A percentile compares a stretch with the other conserved stretches of the same genome.
Conservation (phyloP, 208 protist species). For the Crithidia thermophila region DNA sequence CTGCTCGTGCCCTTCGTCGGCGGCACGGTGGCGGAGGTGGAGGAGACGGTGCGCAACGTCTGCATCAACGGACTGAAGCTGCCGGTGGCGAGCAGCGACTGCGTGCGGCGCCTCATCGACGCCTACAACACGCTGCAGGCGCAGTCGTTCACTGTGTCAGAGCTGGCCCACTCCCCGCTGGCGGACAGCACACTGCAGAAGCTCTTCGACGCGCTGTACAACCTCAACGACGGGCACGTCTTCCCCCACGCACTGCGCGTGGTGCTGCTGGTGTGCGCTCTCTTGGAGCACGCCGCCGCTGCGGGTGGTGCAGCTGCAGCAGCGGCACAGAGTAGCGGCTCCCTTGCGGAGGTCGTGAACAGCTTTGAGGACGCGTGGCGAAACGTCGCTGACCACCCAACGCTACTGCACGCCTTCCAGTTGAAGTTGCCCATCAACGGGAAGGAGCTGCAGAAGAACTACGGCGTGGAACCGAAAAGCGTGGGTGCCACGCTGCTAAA, state of each 20-base stretch:
- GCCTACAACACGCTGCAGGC: slow-evolving; percentile 55
- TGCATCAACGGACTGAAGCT: slow-evolving; percentile 86
- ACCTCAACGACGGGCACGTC: slow-evolving; percentile 62
- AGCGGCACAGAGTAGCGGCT: background rate
- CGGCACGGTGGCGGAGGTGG: slow-evolving; percentile 29
- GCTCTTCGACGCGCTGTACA: slow-evolving; percentile 56
- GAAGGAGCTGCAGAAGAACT: slow-evolving; percentile 54
- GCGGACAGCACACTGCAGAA: slow-evolving; percentile 32
- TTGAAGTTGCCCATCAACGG: slow-evolving; percentile 66
- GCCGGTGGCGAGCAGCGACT: slow-evolving; percentile 49
- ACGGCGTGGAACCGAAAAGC: slow-evolving; percentile 43
- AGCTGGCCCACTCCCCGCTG: slow-evolving; percentile 21
- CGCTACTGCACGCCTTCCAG: slow-evolving; percentile 49
- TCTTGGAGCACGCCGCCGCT: slow-evolving; percentile 36
- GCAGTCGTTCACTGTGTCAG: slow-evolving; percentile 29
- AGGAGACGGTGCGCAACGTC: slow-evolving; percentile 58
- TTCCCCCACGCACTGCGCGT: slow-evolving; percentile 48
- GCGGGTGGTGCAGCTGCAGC: background rate
- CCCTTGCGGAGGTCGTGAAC: background rate
- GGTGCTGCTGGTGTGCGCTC: slow-evolving; percentile 60
- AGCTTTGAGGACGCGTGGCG: slow-evolving; percentile 37
- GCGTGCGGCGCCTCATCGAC: slow-evolving; percentile 64
- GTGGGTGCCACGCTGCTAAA: slow-evolving; percentile 56
- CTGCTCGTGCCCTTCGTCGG: slow-evolving; percentile 61
- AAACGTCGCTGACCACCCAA: slow-evolving; percentile 37